These are phyloP conservation scores for Fistulinella staudtii DNA, from an alignment of 1,284 basidiomycete genomes.

Conservation along the genomic window DNA sequence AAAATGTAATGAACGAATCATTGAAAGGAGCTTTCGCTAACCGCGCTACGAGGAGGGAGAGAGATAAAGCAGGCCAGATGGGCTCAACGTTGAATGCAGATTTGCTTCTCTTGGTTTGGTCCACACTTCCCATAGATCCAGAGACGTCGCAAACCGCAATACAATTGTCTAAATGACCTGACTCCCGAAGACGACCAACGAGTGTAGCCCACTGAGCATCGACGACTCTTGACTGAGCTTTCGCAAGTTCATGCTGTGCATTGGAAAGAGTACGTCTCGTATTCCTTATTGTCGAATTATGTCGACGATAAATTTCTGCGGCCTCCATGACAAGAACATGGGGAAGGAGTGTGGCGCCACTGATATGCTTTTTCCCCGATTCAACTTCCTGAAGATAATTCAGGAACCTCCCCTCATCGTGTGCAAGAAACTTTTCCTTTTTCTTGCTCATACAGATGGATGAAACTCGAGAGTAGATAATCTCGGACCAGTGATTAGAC, in stretches of 20 bases:
- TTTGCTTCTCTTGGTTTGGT: not conserved
- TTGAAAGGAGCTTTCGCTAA: slow-evolving; percentile 61
- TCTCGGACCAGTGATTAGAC: slow-evolving; percentile 52
- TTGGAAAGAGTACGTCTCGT: slow-evolving; percentile 3
- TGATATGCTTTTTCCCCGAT: slow-evolving; percentile 49
- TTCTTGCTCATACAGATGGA: slow-evolving; percentile 60
- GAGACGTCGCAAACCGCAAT: slow-evolving; percentile 74
- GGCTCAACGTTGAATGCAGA: slow-evolving; percentile 33
- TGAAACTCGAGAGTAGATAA: slow-evolving; percentile 52
- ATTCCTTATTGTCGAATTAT: accelerated
- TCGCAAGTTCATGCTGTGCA: slow-evolving; percentile 28
- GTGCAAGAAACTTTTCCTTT: slow-evolving; percentile 47
- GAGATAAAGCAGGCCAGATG: slow-evolving; percentile 57
- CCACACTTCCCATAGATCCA: slow-evolving; percentile 56
- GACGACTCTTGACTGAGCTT: slow-evolving; percentile 40
- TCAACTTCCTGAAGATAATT: slow-evolving; percentile 54
- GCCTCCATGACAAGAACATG: slow-evolving; percentile 49
- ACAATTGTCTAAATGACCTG: slow-evolving; percentile 54
- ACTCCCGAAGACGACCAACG: slow-evolving; percentile 47
- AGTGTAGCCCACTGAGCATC: slow-evolving; percentile 67
- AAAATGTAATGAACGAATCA: slow-evolving; percentile 67
- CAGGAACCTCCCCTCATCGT: slow-evolving; percentile 56
- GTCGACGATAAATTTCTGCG: slow-evolving; percentile 11
- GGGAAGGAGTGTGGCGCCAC: slow-evolving; percentile 59
- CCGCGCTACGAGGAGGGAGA: slow-evolving; percentile 62